Evolutionary conservation across 805 yeast genomes (phyloP).

Genomic region (Wickerhamomyces sydowiorum): DNA sequence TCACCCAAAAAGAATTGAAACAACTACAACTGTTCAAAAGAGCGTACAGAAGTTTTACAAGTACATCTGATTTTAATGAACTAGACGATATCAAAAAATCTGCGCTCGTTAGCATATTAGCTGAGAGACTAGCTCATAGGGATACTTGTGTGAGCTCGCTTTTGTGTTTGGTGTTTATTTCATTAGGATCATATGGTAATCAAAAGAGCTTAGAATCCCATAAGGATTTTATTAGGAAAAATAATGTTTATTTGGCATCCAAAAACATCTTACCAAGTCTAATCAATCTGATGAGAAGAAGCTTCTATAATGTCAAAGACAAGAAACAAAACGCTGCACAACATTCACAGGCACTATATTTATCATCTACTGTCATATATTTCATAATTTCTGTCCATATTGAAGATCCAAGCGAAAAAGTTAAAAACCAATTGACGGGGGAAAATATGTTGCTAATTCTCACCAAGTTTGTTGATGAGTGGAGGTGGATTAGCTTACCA

Average conservation of each 20-base stretch:
- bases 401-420: not conserved
- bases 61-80: slow-evolving; percentile 6
- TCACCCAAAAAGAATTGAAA: slow-evolving; percentile 25
- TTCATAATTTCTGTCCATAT: not conserved
- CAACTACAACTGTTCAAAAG: slow-evolving; percentile 3
- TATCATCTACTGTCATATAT: slow-evolving; percentile 21
- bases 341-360: slow-evolving; percentile 18
- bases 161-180: slow-evolving; percentile 19
- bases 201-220: slow-evolving; percentile 12
- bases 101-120: not conserved
- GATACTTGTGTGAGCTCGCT: not conserved
- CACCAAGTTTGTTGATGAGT: slow-evolving; percentile 49
- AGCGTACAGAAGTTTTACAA: not conserved
- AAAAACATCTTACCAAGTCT: not conserved
- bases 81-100: slow-evolving; percentile 1
- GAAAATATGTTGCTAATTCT: slow-evolving; percentile 38
- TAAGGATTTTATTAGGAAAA: slow-evolving; percentile 14
- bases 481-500: slow-evolving; percentile 52
- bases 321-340: slow-evolving; percentile 12
- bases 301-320: not conserved
- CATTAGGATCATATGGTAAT: slow-evolving; percentile 20
- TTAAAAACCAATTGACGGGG: slow-evolving; percentile 18
- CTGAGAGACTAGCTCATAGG: not conserved
- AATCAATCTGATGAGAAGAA: not conserved
- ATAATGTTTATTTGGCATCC: slow-evolving; percentile 14